Conservation (phyloP, 208 protist species). For the Leptomonas pyrrhocoris region DNA sequence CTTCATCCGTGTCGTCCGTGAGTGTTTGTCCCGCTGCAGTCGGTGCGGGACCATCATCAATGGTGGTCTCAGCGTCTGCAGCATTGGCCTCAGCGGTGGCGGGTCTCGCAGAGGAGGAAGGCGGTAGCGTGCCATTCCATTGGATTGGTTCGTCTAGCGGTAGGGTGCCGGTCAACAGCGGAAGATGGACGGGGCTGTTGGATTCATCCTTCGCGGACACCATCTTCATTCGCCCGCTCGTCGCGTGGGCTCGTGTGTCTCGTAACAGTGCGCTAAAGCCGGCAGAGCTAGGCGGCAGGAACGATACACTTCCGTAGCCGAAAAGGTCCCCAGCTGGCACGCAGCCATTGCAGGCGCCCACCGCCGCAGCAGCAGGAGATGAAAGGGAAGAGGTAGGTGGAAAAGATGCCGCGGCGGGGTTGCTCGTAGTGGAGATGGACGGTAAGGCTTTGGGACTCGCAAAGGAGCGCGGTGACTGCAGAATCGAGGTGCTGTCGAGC, state of each 20-base stretch:
- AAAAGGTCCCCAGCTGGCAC: slow-evolving; percentile 23
- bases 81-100: not conserved
- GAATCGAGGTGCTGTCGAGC: slow-evolving; percentile 15
- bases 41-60: not conserved
- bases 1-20: not conserved
- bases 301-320: slow-evolving; percentile 47
- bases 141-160: slow-evolving; percentile 30
- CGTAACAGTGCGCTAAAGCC: slow-evolving; percentile 43
- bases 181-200: not conserved
- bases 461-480: slow-evolving; percentile 7
- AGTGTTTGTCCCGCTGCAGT: not conserved
- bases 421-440: not conserved
- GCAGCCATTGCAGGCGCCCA: not conserved
- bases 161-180: not conserved
- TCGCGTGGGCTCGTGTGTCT: slow-evolving; percentile 7
- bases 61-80: not conserved
- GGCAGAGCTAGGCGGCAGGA: slow-evolving; percentile 38
- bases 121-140: slow-evolving; percentile 37
- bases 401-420: not conserved
- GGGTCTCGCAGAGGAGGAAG: slow-evolving; percentile 1
- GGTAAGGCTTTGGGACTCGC: not conserved
- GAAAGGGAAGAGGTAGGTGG: not conserved
- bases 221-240: not conserved
- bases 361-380: not conserved
- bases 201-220: not conserved